Evolutionary conservation across 1,139 yeast species (phyloP).

Genomic region (Kurtzmaniella quercitrusa): DNA sequence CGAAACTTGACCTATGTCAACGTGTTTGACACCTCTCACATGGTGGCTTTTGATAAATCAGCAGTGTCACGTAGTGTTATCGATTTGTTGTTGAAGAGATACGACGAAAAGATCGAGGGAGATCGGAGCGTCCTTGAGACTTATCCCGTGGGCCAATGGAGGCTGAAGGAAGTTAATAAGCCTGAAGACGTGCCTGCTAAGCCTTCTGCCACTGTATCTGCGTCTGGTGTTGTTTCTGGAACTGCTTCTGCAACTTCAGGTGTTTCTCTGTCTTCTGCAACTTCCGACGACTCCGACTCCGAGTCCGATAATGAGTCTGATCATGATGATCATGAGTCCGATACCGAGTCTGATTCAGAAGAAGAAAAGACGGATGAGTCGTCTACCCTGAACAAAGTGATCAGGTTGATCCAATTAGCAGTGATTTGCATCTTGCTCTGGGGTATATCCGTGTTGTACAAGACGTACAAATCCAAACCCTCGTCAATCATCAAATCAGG

Average conservation of each 20-base stretch:
- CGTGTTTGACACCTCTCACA: conserved; percentile 77
- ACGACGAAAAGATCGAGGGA: conserved; percentile 16
- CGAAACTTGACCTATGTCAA: conserved; percentile 76
- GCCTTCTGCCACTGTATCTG: background rate
- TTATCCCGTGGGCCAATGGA: conserved; percentile 28
- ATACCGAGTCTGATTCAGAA: background rate
- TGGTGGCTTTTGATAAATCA: conserved; percentile 90
- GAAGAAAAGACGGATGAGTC: conserved; percentile 1
- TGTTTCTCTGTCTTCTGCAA: background rate
- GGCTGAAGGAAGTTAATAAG: conserved; percentile 2
- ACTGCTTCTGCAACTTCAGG: conserved; percentile 1
- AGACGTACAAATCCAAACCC: conserved; percentile 37
- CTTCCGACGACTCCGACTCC: background rate
- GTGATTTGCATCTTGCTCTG: conserved; percentile 40
- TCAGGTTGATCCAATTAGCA: conserved; percentile 38
- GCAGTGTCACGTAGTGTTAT: conserved; percentile 65
- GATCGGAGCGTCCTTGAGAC: conserved; percentile 19
- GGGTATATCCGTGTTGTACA: conserved; percentile 39
- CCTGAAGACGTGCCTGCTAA: conserved; percentile 3
- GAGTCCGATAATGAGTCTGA: background rate
- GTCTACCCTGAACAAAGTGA: conserved; percentile 22
- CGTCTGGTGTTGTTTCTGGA: conserved; percentile 1
- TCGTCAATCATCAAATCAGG: conserved; percentile 37
- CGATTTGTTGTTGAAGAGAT: conserved; percentile 43
- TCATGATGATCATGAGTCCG: background rate